These are phyloP conservation scores for Exophiala bonariae DNA, from an alignment of 2,329 filamentous ascomycete genomes.

Conservation along the genomic window DNA sequence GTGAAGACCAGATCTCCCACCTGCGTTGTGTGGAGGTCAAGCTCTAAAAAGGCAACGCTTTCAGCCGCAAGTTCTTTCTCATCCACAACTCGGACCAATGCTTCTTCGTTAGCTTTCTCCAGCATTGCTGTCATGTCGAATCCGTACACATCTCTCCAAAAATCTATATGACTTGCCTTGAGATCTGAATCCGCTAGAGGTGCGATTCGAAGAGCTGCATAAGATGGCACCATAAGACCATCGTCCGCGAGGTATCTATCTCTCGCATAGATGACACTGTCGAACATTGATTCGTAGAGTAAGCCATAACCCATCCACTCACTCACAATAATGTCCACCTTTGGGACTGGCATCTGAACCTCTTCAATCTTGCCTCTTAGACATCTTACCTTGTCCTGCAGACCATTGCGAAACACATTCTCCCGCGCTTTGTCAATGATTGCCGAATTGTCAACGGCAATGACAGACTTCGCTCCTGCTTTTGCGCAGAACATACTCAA, in stretches of 20 bases:
- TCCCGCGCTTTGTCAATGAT: conserved; percentile 85
- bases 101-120: conserved; percentile 69
- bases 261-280: conserved; percentile 83
- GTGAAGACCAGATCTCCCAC: conserved; percentile 75
- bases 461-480: conserved; percentile 81
- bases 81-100: conserved; percentile 73
- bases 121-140: conserved; percentile 95
- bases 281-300: conserved; percentile 93
- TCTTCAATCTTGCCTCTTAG: conserved; percentile 87
- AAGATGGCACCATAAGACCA: conserved; percentile 83
- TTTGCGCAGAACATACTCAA: conserved; percentile 92
- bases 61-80: conserved; percentile 55
- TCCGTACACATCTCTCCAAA: conserved; percentile 91
- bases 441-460: conserved; percentile 88
- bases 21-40: conserved; percentile 74
- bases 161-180: conserved; percentile 73
- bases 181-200: conserved; percentile 78
- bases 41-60: conserved; percentile 67
- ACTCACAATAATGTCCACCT: conserved; percentile 92
- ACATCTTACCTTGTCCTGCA: conserved; percentile 73
- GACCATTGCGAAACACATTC: conserved; percentile 78
- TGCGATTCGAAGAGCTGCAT: conserved; percentile 78
- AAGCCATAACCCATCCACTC: conserved; percentile 98
- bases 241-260: conserved; percentile 80
- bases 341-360: conserved; percentile 70